A percentile compares a stretch with the other conserved stretches of the same genome.
These are phyloP conservation scores for Penicillium sp. DNA, from an alignment of 2,329 filamentous ascomycete genomes.

Conservation along the genomic window DNA sequence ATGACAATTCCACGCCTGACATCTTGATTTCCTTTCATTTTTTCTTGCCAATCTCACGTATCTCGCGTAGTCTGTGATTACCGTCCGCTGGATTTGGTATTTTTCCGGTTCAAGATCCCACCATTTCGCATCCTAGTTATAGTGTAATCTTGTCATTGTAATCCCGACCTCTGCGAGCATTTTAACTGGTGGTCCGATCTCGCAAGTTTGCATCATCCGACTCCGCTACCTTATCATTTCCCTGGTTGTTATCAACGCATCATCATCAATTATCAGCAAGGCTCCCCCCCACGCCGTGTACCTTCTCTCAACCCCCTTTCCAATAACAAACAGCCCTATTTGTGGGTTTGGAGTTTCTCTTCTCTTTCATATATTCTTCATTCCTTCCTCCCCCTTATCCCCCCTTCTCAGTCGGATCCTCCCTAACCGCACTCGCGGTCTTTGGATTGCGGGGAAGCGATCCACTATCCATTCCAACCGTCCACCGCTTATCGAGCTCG, in stretches of 20 bases:
- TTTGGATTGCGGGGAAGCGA: constrained; percentile 29
- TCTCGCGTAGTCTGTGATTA: too few species aligned
- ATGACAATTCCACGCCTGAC: not conserved
- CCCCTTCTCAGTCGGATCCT: constrained; percentile 6
- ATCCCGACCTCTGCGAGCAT: not conserved
- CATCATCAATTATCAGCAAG: constrained; percentile 13
- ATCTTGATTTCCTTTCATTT: not conserved
- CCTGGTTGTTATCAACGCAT: constrained; percentile 25
- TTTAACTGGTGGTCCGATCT: constrained; percentile 18
- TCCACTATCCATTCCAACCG: constrained; percentile 21
- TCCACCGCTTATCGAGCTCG: constrained; percentile 16
- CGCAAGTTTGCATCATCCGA: constrained; percentile 24
- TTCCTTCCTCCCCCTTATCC: not conserved
- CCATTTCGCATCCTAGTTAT: not conserved
- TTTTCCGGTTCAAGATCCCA: not conserved
- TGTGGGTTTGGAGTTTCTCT: not conserved
- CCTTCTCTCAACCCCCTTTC: not conserved
- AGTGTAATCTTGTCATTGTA: not conserved
- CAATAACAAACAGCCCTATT: not conserved
- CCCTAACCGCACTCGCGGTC: constrained; percentile 18
- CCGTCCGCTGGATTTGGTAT: not conserved
- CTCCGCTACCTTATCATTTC: constrained; percentile 15
- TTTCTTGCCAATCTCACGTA: too few species aligned
- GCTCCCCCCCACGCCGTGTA: not conserved
- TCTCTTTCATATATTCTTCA: not conserved